Conservation (phyloP, 495 filamentous ascomycete species). For the Margaritispora aquatica region DNA sequence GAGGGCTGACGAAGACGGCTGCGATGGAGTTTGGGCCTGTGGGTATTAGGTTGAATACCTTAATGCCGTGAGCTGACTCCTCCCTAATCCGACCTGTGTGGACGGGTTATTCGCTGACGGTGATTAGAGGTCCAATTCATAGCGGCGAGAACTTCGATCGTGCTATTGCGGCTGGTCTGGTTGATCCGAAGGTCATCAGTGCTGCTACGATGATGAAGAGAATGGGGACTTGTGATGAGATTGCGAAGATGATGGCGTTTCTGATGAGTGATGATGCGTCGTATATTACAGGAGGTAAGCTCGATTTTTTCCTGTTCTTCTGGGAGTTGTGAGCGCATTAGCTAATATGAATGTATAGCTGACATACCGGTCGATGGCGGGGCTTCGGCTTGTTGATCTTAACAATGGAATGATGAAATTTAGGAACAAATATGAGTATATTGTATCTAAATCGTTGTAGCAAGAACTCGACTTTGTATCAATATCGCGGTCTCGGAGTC, state of each 20-base stretch:
- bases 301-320: not conserved
- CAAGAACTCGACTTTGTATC: too few species aligned
- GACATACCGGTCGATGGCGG: not conserved
- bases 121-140: not conserved
- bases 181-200: not conserved
- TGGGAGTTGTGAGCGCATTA: too few species aligned
- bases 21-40: constrained; percentile 50
- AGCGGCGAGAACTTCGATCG: constrained; percentile 6
- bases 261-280: constrained; percentile 19
- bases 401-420: too few species aligned
- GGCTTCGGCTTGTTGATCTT: not conserved
- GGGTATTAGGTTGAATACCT: constrained; percentile 51
- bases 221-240: constrained; percentile 14
- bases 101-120: not conserved
- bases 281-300: constrained; percentile 18
- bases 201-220: constrained; percentile 11
- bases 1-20: constrained; percentile 51
- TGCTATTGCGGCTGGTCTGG: not conserved
- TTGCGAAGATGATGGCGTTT: constrained; percentile 17
- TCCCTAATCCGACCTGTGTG: not conserved
- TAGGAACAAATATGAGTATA: too few species aligned
- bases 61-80: constrained; percentile 13
- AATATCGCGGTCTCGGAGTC: too few species aligned
- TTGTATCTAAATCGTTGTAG: too few species aligned
- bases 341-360: too few species aligned